Conservation (phyloP, 1,139 yeast genomes). For the Zhuliangozyma blackwelliae region DNA sequence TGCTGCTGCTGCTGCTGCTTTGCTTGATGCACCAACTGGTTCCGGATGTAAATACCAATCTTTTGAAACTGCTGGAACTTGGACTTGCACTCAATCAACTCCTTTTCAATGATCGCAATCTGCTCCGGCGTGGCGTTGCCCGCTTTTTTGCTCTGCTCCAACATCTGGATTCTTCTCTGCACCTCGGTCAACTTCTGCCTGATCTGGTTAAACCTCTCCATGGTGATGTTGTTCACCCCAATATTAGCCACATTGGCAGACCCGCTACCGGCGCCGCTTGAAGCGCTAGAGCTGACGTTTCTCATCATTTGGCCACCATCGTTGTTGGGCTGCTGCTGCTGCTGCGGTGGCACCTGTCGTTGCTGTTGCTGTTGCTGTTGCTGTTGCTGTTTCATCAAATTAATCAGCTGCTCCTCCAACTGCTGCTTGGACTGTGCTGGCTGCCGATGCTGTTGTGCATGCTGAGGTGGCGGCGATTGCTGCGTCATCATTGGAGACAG, state of each 20-base stretch:
- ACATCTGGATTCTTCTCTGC: slow-evolving; percentile 35
- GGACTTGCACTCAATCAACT: slow-evolving; percentile 32
- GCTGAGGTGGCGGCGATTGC: slow-evolving; percentile 8
- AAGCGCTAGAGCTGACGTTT: slow-evolving; percentile 5
- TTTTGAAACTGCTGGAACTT: slow-evolving; percentile 38
- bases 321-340: neutral
- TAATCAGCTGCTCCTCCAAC: slow-evolving; percentile 2
- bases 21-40: slow-evolving; percentile 37
- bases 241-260: slow-evolving; percentile 3
- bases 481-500: slow-evolving; percentile 10
- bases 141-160: slow-evolving; percentile 26
- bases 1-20: slow-evolving; percentile 13
- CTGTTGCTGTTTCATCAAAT: slow-evolving; percentile 1
- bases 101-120: slow-evolving; percentile 31
- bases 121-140: slow-evolving; percentile 22
- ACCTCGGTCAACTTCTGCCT: slow-evolving; percentile 39
- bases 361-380: slow-evolving; percentile 4
- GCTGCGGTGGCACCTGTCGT: too few species aligned
- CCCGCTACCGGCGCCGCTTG: slow-evolving; percentile 8
- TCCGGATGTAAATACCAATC: slow-evolving; percentile 37
- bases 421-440: slow-evolving; percentile 6
- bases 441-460: slow-evolving; percentile 3
- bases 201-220: slow-evolving; percentile 40
- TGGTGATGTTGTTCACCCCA: slow-evolving; percentile 25
- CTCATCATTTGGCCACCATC: slow-evolving; percentile 1